Evolutionary conservation across 192 early-diverging fungal species (phyloP).

Genomic region (Geranomyces michiganensis): DNA sequence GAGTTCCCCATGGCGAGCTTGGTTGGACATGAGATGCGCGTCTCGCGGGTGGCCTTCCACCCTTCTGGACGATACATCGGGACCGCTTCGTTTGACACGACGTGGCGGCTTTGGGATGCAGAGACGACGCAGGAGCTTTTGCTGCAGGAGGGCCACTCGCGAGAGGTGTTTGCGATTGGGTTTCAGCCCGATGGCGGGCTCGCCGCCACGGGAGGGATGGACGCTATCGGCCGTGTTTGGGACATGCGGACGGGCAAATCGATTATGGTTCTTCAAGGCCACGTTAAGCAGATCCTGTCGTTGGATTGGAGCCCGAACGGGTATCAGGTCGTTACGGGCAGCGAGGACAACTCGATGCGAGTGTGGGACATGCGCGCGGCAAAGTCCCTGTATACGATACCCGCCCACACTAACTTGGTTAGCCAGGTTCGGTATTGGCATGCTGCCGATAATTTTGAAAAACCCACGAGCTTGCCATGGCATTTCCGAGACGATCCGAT

Average conservation of each 20-base stretch:
- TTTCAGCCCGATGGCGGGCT: slow-evolving; percentile 93
- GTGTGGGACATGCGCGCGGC: slow-evolving; percentile 91
- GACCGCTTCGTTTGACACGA: slow-evolving; percentile 75
- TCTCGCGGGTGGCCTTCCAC: slow-evolving; percentile 87
- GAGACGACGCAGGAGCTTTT: slow-evolving; percentile 75
- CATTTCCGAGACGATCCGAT: slow-evolving; percentile 33
- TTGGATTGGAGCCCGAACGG: slow-evolving; percentile 93
- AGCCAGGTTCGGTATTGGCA: slow-evolving; percentile 72
- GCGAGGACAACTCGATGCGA: slow-evolving; percentile 87
- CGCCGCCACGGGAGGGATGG: slow-evolving; percentile 88
- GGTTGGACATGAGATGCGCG: slow-evolving; percentile 79
- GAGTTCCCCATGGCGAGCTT: slow-evolving; percentile 76
- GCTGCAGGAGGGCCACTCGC: slow-evolving; percentile 92
- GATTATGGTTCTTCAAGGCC: slow-evolving; percentile 85
- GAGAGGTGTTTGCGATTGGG: slow-evolving; percentile 88
- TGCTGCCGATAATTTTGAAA: slow-evolving; percentile 48
- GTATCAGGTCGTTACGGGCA: slow-evolving; percentile 88
- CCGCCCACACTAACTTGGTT: slow-evolving; percentile 90
- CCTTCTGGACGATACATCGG: slow-evolving; percentile 86
- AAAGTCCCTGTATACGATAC: slow-evolving; percentile 77
- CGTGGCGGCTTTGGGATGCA: slow-evolving; percentile 97
- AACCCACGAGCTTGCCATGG: slow-evolving; percentile 9
- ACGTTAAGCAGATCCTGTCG: slow-evolving; percentile 85
- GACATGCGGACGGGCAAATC: slow-evolving; percentile 91
- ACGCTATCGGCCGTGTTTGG: slow-evolving; percentile 94